These are phyloP conservation scores for Aspergillus incahuasiensis DNA, from an alignment of 495 filamentous ascomycete species.

Conservation along the genomic window DNA sequence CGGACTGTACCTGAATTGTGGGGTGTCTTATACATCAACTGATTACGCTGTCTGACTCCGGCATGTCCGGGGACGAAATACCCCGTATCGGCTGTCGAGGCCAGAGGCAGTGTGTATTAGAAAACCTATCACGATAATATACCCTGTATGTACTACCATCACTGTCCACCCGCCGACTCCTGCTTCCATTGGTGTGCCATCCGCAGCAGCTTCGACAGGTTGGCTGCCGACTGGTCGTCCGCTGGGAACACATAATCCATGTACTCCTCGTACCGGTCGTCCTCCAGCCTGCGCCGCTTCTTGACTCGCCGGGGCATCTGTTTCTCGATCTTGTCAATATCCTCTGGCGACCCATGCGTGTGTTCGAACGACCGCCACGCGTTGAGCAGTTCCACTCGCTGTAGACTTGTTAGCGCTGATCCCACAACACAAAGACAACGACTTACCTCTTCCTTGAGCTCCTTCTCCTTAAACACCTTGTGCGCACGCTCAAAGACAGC, in stretches of 20 bases:
- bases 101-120: neutral
- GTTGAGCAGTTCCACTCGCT: slow-evolving; percentile 80
- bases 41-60: neutral
- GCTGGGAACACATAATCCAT: slow-evolving; percentile 97
- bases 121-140: neutral
- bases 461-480: slow-evolving; percentile 84
- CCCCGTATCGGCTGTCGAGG: too few species aligned
- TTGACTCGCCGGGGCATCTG: slow-evolving; percentile 94
- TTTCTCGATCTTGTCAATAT: slow-evolving; percentile 78
- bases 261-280: slow-evolving; percentile 96
- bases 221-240: slow-evolving; percentile 83
- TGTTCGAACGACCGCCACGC: slow-evolving; percentile 90
- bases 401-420: slow-evolving; percentile 26
- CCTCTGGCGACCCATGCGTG: slow-evolving; percentile 70
- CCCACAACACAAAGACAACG: neutral
- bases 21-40: neutral
- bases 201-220: slow-evolving; percentile 75
- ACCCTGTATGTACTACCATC: neutral
- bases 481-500: slow-evolving; percentile 82
- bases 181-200: slow-evolving; percentile 91
- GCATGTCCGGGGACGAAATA: too few species aligned
- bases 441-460: slow-evolving; percentile 82
- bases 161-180: slow-evolving; percentile 29
- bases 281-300: slow-evolving; percentile 89
- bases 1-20: neutral